Evolutionary conservation across 73 alveolate species (phyloP).

Genomic region (Paramecium octaurelia): DNA sequence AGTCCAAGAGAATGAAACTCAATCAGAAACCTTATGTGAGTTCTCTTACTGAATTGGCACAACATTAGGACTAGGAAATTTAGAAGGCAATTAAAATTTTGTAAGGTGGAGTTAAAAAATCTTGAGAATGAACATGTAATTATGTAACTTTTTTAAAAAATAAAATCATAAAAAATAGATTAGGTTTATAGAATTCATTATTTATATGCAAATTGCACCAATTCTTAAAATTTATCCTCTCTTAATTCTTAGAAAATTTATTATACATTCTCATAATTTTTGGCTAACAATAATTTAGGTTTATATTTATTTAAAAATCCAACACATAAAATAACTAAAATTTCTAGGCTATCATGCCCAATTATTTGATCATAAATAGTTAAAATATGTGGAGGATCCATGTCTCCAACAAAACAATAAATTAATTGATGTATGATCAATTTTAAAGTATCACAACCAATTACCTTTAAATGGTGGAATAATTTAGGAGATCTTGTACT

Average conservation of each 20-base stretch:
- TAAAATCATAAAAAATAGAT: not conserved
- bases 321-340: not conserved
- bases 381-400: not conserved
- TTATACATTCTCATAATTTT: not conserved
- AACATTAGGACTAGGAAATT: not conserved
- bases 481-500: not conserved
- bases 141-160: not conserved
- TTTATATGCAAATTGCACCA: not conserved
- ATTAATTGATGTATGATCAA: not conserved
- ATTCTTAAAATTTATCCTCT: conserved; percentile 23
- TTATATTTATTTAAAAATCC: conserved; percentile 8
- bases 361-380: not conserved
- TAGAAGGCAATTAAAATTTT: not conserved
- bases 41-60: not conserved
- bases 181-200: not conserved
- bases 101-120: not conserved
- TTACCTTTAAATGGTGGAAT: not conserved
- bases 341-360: conserved; percentile 19
- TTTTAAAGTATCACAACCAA: not conserved
- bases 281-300: conserved; percentile 6
- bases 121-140: not conserved
- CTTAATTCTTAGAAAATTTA: not conserved
- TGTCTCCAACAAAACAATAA: not conserved
- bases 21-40: not conserved
- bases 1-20: not conserved